Percentiles rank a stretch among this genome's conserved stretches.
Conservation (phyloP, 352 stramenopile species). For the Thraustochytrium sp. region DNA sequence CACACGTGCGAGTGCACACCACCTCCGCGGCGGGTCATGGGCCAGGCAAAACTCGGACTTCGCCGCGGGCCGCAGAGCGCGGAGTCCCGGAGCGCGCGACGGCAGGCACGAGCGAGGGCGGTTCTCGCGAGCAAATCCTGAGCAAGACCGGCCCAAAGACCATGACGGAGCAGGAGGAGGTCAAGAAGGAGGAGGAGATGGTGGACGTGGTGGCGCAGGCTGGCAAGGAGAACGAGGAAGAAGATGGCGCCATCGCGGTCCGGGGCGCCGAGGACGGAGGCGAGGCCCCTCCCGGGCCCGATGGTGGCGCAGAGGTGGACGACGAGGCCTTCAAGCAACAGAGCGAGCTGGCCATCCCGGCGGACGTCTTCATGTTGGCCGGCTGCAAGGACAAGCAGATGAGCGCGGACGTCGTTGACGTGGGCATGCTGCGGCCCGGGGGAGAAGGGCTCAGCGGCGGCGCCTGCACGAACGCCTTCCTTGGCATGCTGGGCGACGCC, state of each 20-base stretch:
- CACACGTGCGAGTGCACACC: no score
- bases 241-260: neutral
- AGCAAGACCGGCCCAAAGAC: neutral
- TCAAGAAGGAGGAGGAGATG: neutral
- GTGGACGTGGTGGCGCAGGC: neutral
- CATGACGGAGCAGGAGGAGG: neutral
- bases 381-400: conserved; percentile 11
- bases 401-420: neutral
- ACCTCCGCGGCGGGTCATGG: no score
- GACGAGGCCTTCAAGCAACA: neutral
- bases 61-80: no score
- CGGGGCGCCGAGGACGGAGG: neutral
- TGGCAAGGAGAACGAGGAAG: neutral
- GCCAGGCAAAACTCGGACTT: no score
- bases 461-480: conserved; percentile 19
- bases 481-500: neutral
- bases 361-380: neutral
- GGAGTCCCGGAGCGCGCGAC: no score
- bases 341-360: conserved; percentile 9
- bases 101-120: no score
- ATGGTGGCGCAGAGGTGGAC: no score
- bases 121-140: no score
- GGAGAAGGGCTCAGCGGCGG: neutral
- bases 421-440: neutral
- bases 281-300: neutral